Base-by-base conservation (phyloP, 495 filamentous ascomycete species). In the Talaromyces proteolyticus region DNA sequence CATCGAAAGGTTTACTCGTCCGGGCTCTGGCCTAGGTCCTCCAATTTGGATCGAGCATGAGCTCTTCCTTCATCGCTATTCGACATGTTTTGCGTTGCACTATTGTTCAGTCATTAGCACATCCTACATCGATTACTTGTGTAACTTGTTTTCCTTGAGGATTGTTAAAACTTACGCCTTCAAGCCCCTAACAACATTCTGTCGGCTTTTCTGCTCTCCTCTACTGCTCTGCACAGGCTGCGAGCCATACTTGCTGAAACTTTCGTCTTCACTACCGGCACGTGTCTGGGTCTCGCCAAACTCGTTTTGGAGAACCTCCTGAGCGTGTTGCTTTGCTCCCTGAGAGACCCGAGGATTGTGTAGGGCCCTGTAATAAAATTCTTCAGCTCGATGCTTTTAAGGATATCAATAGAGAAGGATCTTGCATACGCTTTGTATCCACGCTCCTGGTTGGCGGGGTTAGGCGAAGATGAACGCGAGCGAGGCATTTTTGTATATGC, bases 351-450 rank as follows among this genome's bases (percentile, higher is more conserved):
- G 42, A 18, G 50, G 50, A 17, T 52, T 52, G 12, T 52, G 37
- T 26, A 52, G 23, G 8, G 49, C 26, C 3, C 49, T 51, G 20
- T 44, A 38, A 16, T 7, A 2, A 12, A 21, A 19, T 25, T 39
- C 40, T 17, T 42, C 16, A 42, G 5, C n/a, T 42, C 39, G n/a
- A n/a, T n/a, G n/a, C n/a, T n/a, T n/a, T 42, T 42, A 5, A 5
- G 19, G 39, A 6, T 6, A 42, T 42, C n/a, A 21, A 6, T 34
- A 29, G 43, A 38, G 6, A 18, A 29, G 26, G 12, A n/a, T n/a
- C 26, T 29, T 29, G 26, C 26, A 22, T 41, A 57, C 55, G 55
- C 57, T 42, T 60, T 57, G 49, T 53, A 60, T 7, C 57, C 55
- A 4, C 51, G 51, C 17, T 54, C 55, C 41, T 53, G 57, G 51